Base-by-base conservation (phyloP, 768 basidiomycete genomes). In the Tricholoma sp. region DNA sequence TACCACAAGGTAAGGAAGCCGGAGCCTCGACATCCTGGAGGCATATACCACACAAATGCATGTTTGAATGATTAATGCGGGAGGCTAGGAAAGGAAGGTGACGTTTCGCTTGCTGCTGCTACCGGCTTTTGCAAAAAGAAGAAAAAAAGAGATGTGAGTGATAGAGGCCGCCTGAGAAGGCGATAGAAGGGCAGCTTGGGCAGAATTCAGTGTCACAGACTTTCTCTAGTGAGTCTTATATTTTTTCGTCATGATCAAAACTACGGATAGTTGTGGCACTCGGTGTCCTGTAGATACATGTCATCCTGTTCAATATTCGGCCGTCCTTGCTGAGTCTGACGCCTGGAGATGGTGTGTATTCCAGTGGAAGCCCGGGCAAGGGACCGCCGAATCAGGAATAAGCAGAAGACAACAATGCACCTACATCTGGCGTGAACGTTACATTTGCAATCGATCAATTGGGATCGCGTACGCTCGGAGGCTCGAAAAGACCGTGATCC, bases 1-100 rank as follows among this genome's bases (percentile, higher is more conserved):
- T 62, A 88, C 86, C 86, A 66, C 86, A 88, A 39, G 86, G 85
- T 0, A 85, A 62, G 10, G 78, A 79, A 3, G 84, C 81, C 1
- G 86, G 86, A 31, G 66, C 75, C 32, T 78, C 80, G 52, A 82
- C 66, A 6, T 68, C 65, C 41, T 85, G 82, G 20, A 82, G 72
- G 65, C 86, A 89, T 60, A 88, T 84, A 54, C 76, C 75, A 67
- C 86, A 88, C 33, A 77, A 70, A 34, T 76, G 71, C 82, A 82
- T 80, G 50, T 29, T 41, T 11, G 36, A 36, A 29, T n/a, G 4
- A 45, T 58, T 48, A 41, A 52, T 4, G 20, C 10, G n/a, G 39
- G 20, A 24, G 36, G 52, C 32, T 56, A 39, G 28, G 54, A 48
- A 24, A 15, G 12, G 39, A 51, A 11, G 34, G 24, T 28, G n/a